Evolutionary conservation across 257 asterid species (phyloP), one percentile per base, ranked within the genome.

Genomic region (Cruciata laevipes): DNA sequence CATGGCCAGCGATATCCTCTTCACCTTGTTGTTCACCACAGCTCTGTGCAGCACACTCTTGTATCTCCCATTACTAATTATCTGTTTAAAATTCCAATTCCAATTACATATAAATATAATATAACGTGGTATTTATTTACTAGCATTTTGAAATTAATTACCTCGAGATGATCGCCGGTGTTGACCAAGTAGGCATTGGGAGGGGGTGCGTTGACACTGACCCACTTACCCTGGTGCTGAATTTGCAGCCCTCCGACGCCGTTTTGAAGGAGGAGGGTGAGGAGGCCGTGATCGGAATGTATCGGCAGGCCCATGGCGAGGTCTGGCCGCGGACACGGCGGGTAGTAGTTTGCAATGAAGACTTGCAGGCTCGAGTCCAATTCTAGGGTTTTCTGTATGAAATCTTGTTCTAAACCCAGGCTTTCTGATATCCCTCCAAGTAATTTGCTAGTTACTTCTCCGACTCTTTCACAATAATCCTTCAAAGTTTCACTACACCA

Each of bases 41-140:
- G 86, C 98, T 74, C 95, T 86, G 63, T 91, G 98, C 76, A 84
- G 3, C 16, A 85, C 90, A 33, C 98, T 91, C 78, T 84, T 89
- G 82, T 85, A 85, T 73, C 77, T 91, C 12, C 98, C 98, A 1
- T 89, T 89, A 78, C 96, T 89, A 23, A 85, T 80, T 79, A 91
- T 81, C 98, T 89, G n/a, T n/a, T n/a, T n/a, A n/a, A n/a, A n/a
- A n/a, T n/a, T n/a, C n/a, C n/a, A n/a, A n/a, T n/a, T n/a, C n/a
- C n/a, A n/a, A 72, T 18, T 3, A 40, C 49, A 40, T 37, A 40
- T 40, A 1, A 40, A 40, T 2, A 40, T 12, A 40, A n/a, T n/a
- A n/a, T n/a, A n/a, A n/a, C n/a, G n/a, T n/a, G n/a, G n/a, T n/a
- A n/a, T n/a, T n/a, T n/a, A n/a, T n/a, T n/a, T n/a, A n/a, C n/a